Base-by-base conservation (phyloP, 805 yeast genomes). In the Saccharomycopsis fodiens region DNA sequence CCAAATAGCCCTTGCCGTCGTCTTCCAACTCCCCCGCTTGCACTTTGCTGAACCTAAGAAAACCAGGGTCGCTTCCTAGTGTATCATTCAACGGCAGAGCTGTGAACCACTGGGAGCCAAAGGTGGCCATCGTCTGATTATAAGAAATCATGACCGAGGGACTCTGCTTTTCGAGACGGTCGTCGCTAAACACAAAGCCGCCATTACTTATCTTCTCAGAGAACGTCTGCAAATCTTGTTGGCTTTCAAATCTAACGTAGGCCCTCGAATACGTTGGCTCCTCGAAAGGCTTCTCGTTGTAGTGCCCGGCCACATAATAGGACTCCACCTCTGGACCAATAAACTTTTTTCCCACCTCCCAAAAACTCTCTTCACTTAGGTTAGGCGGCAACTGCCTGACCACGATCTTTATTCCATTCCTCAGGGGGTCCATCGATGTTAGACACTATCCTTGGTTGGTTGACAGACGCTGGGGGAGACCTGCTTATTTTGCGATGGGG, bases 311-410 rank as follows among this genome's bases (percentile, higher is more conserved):
- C 20, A 40, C 22, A 17, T 12, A 40, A 15, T 40, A 31, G 5
- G 22, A 12, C 13, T 27, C 43, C 17, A 4, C 17, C n/a, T 13
- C 17, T 5, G 31, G 31, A 4, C 30, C 34, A 4, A 19, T 15
- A 22, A 22, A 40, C 21, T 15, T 17, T 3, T 17, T 10, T 7
- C 17, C 13, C 7, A 27, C 17, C n/a, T 29, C 12, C 43, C 43
- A 40, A 6, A 40, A 30, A 4, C 30, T 23, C 3, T 10, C 32
- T 4, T 17, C 30, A 7, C 4, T n/a, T 8, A 40, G 35, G 23
- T 40, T 25, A 5, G 43, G 43, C 35, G 43, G 43, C 5, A 40
- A 17, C 23, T 29, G 30, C 21, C 43, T 29, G 13, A 40, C 31
- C 13, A 27, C 43, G 13, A 40, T 31, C 20, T 40, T 40, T 4